These are phyloP conservation scores for Madurella mycetomatis DNA, from an alignment of 2,329 filamentous ascomycete species.

Conservation along the genomic window DNA sequence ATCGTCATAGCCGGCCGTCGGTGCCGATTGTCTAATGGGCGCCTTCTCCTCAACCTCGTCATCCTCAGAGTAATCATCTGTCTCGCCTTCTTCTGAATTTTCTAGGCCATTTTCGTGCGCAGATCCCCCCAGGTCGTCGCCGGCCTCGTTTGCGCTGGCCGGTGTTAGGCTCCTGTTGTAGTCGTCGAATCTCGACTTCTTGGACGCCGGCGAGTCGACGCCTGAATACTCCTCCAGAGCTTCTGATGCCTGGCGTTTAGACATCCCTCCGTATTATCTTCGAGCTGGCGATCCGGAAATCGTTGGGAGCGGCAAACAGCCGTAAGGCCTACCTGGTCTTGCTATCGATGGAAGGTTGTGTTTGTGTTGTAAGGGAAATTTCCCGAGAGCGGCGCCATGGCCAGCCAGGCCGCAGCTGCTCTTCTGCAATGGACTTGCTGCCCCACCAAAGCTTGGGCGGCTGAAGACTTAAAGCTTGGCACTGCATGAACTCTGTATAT, in stretches of 20 bases:
- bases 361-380: neutral
- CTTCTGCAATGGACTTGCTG: slow-evolving; percentile 3
- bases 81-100: slow-evolving; percentile 25
- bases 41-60: slow-evolving; percentile 39
- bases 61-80: slow-evolving; percentile 25
- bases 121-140: slow-evolving; percentile 19
- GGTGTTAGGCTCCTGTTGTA: slow-evolving; percentile 31
- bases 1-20: slow-evolving; percentile 85
- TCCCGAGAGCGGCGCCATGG: slow-evolving; percentile 1
- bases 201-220: slow-evolving; percentile 54
- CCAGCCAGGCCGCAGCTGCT: neutral
- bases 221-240: slow-evolving; percentile 54
- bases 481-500: neutral
- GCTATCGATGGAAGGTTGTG: neutral
- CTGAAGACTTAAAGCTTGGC: slow-evolving; percentile 6
- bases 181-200: slow-evolving; percentile 52
- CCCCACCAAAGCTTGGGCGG: slow-evolving; percentile 17
- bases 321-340: neutral
- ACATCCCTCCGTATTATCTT: slow-evolving; percentile 13
- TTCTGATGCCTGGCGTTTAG: slow-evolving; percentile 57
- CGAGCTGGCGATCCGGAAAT: no score
- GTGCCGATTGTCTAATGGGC: slow-evolving; percentile 67
- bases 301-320: neutral
- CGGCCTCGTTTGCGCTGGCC: slow-evolving; percentile 22
- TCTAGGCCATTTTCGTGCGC: slow-evolving; percentile 21